These are phyloP conservation scores for Boletus sp. DNA, from an alignment of 1,284 basidiomycete genomes.

Conservation along the genomic window DNA sequence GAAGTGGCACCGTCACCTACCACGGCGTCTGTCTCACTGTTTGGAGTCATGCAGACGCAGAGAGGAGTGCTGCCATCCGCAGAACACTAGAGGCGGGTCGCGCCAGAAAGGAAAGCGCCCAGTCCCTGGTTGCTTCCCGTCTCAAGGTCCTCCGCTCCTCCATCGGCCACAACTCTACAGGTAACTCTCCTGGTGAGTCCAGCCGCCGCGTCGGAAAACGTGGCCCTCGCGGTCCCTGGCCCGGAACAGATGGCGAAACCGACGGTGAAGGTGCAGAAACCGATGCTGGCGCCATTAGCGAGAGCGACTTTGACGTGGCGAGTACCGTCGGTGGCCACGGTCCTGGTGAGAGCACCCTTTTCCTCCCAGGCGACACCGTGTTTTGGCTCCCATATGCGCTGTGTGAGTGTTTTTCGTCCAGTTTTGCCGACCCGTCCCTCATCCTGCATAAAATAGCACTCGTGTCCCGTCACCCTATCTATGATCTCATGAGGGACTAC, in stretches of 20 bases:
- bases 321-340: constrained; percentile 68
- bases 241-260: constrained; percentile 62
- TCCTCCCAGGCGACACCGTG: constrained; percentile 81
- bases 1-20: constrained; percentile 62
- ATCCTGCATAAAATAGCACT: constrained; percentile 48
- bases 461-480: constrained; percentile 87
- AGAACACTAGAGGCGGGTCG: constrained; percentile 75
- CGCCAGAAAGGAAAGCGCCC: constrained; percentile 72
- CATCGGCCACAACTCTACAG: constrained; percentile 29
- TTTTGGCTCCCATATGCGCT: constrained; percentile 92
- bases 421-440: not conserved
- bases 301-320: constrained; percentile 77
- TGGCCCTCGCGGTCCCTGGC: constrained; percentile 66
- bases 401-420: constrained; percentile 49
- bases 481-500: constrained; percentile 91
- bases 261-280: constrained; percentile 63
- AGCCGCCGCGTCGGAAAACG: constrained; percentile 54
- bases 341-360: constrained; percentile 80
- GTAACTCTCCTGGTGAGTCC: constrained; percentile 48
- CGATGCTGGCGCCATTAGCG: constrained; percentile 70
- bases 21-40: constrained; percentile 89
- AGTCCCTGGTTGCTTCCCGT: constrained; percentile 62
- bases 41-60: constrained; percentile 89
- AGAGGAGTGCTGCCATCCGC: constrained; percentile 77
- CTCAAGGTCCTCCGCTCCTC: constrained; percentile 61